Conservation (phyloP, 805 yeast genomes). For the Pichia thaimueangensis region DNA sequence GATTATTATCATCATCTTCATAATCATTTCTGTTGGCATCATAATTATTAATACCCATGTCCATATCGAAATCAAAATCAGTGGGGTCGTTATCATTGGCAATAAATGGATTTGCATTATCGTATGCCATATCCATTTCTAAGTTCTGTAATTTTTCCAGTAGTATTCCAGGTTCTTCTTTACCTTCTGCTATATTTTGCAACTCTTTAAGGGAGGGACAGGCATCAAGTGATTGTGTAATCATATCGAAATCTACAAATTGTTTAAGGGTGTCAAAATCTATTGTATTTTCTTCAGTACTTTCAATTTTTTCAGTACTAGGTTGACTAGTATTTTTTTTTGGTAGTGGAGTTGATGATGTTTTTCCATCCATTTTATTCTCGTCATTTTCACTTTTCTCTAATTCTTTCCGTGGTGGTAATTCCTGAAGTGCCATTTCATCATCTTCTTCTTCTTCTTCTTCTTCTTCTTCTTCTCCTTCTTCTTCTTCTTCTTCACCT, state of each 20-base stretch:
- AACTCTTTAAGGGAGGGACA: slow-evolving; percentile 9
- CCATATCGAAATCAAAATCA: slow-evolving; percentile 12
- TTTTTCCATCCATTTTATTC: not conserved
- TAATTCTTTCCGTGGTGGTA: too few species aligned
- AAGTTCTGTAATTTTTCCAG: slow-evolving; percentile 24
- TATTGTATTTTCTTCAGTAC: not conserved
- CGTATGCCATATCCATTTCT: slow-evolving; percentile 1
- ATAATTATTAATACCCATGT: slow-evolving; percentile 20
- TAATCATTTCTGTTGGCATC: slow-evolving; percentile 20
- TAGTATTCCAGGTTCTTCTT: slow-evolving; percentile 12
- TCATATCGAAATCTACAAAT: slow-evolving; percentile 4
- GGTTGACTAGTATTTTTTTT: too few species aligned
- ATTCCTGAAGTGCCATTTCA: too few species aligned
- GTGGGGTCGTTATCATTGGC: not conserved
- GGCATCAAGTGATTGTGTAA: not conserved
- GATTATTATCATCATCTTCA: slow-evolving; percentile 9
- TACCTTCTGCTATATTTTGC: not conserved
- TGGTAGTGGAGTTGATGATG: too few species aligned
- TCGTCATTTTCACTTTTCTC: not conserved
- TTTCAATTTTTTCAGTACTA: too few species aligned
- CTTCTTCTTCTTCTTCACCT: not conserved
- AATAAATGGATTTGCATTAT: not conserved
- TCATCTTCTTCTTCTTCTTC: not conserved
- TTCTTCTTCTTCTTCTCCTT: not conserved
- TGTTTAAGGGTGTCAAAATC: not conserved